Conservation (phyloP, 306 rosid species). For the Begonia fuchsioides region DNA sequence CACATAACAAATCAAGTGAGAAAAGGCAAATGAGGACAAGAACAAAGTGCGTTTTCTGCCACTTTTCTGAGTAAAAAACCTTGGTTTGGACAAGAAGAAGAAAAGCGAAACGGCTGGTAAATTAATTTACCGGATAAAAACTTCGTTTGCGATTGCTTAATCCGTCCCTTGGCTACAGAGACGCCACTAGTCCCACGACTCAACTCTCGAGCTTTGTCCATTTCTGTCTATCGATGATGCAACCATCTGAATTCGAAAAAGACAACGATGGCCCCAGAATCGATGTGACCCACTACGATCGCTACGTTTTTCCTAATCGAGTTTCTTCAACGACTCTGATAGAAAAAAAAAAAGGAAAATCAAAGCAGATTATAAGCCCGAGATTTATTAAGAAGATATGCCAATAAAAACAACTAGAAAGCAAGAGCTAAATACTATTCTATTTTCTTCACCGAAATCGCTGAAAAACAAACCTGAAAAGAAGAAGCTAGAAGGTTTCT, state of each 20-base stretch:
- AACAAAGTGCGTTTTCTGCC: slow-evolving; percentile 20
- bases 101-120: not conserved
- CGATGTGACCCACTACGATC: slow-evolving; percentile 2
- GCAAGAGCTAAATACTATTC: too few species aligned
- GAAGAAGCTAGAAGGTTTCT: too few species aligned
- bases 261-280: not conserved
- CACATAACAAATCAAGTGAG: slow-evolving; percentile 7
- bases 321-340: slow-evolving; percentile 9
- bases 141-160: slow-evolving; percentile 24
- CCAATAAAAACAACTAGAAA: too few species aligned
- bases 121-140: slow-evolving; percentile 32
- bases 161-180: slow-evolving; percentile 7
- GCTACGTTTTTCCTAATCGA: slow-evolving; percentile 7
- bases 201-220: slow-evolving; percentile 42
- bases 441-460: too few species aligned
- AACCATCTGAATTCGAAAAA: slow-evolving; percentile 1
- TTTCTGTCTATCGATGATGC: slow-evolving; percentile 6
- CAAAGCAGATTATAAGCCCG: too few species aligned
- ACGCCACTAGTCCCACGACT: slow-evolving; percentile 35
- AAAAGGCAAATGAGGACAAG: slow-evolving; percentile 31
- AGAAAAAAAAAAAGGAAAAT: not conserved
- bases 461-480: too few species aligned
- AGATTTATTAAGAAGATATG: too few species aligned
- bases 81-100: slow-evolving; percentile 4
- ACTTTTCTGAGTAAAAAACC: slow-evolving; percentile 12